Conservation (phyloP, 1,139 yeast species). For the Taiozyma sp. region DNA sequence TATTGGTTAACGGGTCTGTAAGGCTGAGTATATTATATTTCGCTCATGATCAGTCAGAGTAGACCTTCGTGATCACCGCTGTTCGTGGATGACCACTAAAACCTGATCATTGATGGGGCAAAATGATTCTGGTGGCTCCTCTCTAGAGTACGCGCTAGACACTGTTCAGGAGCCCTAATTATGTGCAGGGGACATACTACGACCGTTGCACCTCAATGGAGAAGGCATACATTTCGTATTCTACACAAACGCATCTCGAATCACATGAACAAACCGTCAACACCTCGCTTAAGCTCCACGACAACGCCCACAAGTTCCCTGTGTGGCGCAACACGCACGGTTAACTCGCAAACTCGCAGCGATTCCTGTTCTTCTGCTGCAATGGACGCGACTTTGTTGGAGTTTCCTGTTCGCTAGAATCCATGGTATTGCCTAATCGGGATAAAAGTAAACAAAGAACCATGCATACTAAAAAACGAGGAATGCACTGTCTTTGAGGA, state of each 20-base stretch:
- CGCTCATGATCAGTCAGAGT: neutral
- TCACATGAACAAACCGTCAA: neutral
- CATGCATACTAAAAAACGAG: neutral
- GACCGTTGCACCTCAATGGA: neutral
- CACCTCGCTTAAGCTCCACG: neutral
- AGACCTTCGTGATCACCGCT: neutral
- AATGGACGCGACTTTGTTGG: neutral
- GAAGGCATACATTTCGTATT: neutral
- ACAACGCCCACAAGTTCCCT: neutral
- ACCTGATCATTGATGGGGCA: too few species aligned
- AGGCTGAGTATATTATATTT: too few species aligned
- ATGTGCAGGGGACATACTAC: too few species aligned
- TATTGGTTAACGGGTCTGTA: neutral
- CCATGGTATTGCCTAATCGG: constrained; percentile 5
- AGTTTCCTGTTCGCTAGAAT: neutral
- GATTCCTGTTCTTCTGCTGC: neutral
- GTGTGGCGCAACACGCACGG: neutral
- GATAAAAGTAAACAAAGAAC: constrained; percentile 11
- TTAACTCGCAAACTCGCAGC: neutral
- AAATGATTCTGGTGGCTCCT: too few species aligned
- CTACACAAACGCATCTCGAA: neutral
- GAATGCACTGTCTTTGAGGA: neutral
- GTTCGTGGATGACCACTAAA: too few species aligned
- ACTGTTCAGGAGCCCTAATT: too few species aligned
- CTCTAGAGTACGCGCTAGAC: too few species aligned